These are phyloP conservation scores for Didymella pomorum DNA, from an alignment of 2,329 filamentous ascomycete species.

Conservation along the genomic window DNA sequence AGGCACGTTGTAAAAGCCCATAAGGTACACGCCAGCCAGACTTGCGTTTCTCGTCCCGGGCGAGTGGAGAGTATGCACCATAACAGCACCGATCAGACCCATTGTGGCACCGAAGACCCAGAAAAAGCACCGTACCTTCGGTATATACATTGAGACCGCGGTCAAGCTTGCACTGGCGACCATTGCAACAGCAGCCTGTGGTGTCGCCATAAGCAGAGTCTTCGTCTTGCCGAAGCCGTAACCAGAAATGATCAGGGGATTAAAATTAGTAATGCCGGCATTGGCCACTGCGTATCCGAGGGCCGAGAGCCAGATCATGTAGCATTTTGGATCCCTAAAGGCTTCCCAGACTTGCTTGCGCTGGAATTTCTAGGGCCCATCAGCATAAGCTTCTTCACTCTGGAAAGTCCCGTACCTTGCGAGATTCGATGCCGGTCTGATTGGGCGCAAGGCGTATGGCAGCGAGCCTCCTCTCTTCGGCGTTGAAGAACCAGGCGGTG, in stretches of 20 bases:
- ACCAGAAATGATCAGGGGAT: conserved; percentile 5
- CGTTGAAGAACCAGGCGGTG: conserved; percentile 7
- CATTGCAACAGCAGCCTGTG: conserved; percentile 8
- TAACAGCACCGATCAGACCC: conserved; percentile 1
- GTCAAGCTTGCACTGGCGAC: conserved; percentile 1
- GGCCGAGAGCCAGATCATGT: conserved; percentile 3
- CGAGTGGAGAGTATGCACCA: conserved; percentile 1
- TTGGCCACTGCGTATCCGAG: conserved; percentile 2
- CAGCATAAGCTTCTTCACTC: neutral
- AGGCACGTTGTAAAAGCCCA: conserved; percentile 12
- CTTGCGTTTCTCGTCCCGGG: neutral
- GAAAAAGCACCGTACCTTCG: conserved; percentile 6
- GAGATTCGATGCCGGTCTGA: conserved; percentile 3
- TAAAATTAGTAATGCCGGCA: conserved; percentile 11
- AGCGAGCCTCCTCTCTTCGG: conserved; percentile 2
- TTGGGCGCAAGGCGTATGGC: conserved; percentile 1
- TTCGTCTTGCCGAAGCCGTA: conserved; percentile 2
- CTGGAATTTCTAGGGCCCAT: neutral
- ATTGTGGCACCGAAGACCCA: conserved; percentile 5
- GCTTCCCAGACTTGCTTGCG: neutral
- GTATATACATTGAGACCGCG: conserved; percentile 3
- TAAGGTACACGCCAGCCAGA: conserved; percentile 4
- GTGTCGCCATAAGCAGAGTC: conserved; percentile 1
- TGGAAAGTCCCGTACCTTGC: neutral
- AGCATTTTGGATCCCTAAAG: neutral